These are phyloP conservation scores for Penicillium paradoxum DNA, from an alignment of 495 filamentous ascomycete genomes.

Conservation along the genomic window DNA sequence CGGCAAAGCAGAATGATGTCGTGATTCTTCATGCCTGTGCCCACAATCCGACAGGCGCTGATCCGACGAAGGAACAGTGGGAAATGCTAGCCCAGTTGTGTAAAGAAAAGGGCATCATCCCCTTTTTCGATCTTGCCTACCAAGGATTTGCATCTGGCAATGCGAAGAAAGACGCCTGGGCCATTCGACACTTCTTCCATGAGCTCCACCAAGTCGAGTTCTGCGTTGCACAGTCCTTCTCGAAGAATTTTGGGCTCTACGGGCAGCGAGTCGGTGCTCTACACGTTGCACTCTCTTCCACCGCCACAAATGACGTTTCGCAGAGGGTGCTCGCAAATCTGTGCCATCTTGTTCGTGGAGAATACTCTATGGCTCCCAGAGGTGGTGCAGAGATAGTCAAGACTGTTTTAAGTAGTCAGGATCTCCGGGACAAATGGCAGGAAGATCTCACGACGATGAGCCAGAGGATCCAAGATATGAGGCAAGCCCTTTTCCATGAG, in stretches of 20 bases:
- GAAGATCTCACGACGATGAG: conserved; percentile 32
- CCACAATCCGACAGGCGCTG: conserved; percentile 42
- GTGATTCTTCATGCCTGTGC: conserved; percentile 41
- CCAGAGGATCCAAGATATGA: conserved; percentile 23
- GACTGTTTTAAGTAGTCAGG: conserved; percentile 22
- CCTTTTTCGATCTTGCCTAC: conserved; percentile 43
- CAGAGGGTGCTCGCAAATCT: conserved; percentile 13
- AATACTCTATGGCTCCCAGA: conserved; percentile 30
- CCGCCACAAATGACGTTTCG: neutral
- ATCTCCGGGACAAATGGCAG: conserved; percentile 25
- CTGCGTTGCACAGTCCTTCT: conserved; percentile 34
- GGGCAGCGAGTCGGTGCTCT: conserved; percentile 34
- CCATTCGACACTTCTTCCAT: conserved; percentile 32
- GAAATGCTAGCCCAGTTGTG: conserved; percentile 22
- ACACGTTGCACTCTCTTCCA: conserved; percentile 12
- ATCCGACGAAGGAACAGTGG: conserved; percentile 35
- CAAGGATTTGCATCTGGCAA: conserved; percentile 42
- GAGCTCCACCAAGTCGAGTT: conserved; percentile 10
- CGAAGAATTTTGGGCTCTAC: conserved; percentile 45
- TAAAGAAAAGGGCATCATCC: conserved; percentile 26
- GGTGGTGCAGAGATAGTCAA: conserved; percentile 33
- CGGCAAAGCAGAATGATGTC: conserved; percentile 21
- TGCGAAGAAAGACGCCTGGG: conserved; percentile 35
- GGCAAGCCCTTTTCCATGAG: conserved; percentile 21
- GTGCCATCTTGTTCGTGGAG: conserved; percentile 26